These are phyloP conservation scores for Phytophthora pisi DNA, from an alignment of 352 stramenopile species.

Conservation along the genomic window DNA sequence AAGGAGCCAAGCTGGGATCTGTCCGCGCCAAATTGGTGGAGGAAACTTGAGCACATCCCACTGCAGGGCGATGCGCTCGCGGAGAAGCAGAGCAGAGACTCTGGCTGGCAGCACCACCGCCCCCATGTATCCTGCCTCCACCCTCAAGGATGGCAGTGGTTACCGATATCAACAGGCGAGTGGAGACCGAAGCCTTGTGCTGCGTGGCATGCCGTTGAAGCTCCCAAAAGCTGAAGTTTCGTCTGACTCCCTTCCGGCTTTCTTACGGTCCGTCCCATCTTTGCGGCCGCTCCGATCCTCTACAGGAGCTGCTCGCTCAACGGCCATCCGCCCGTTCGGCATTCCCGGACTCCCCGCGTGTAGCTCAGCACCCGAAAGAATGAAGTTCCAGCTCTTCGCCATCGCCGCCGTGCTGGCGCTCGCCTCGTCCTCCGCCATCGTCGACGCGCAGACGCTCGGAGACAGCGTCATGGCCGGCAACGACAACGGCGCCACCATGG, in stretches of 20 bases:
- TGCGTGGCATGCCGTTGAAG: constrained; percentile 12
- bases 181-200: constrained; percentile 5
- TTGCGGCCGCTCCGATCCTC: constrained; percentile 22
- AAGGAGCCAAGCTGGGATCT: constrained; percentile 18
- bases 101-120: too few species aligned
- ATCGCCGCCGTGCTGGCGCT: constrained; percentile 25
- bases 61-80: background rate
- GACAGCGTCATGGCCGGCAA: constrained; percentile 44
- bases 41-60: constrained; percentile 14
- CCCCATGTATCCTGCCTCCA: too few species aligned
- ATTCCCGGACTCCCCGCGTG: constrained; percentile 25
- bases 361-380: constrained; percentile 8
- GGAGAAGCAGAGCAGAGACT: too few species aligned
- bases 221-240: constrained; percentile 15
- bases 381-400: constrained; percentile 36
- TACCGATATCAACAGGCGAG: background rate
- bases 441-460: constrained; percentile 40
- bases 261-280: constrained; percentile 27
- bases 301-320: constrained; percentile 6
- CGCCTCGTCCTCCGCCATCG: constrained; percentile 15
- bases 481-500: constrained; percentile 30
- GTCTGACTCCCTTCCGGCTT: constrained; percentile 23
- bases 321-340: constrained; percentile 3
- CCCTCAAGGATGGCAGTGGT: background rate
- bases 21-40: background rate